Conservation (phyloP, 192 early-diverging fungal species). For the Linnemannia schmuckeri region DNA sequence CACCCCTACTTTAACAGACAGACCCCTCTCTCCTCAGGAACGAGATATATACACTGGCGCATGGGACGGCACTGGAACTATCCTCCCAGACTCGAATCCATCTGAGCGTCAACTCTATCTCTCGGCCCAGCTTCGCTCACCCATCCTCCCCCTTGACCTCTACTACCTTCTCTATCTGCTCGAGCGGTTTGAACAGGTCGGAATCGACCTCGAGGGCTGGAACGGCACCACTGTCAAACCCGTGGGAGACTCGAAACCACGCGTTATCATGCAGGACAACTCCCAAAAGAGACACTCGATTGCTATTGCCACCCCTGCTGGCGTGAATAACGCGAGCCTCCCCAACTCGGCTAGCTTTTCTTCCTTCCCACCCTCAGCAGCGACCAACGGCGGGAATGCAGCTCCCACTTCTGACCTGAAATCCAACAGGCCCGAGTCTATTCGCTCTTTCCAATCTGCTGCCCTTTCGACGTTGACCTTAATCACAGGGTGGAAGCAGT, state of each 20-base stretch:
- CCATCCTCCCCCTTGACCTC: constrained; percentile 49
- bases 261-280: constrained; percentile 20
- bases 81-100: constrained; percentile 27
- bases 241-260: constrained; percentile 36
- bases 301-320: neutral
- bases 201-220: constrained; percentile 51
- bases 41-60: constrained; percentile 19
- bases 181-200: constrained; percentile 48
- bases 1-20: neutral
- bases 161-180: constrained; percentile 56
- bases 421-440: constrained; percentile 37
- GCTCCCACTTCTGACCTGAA: neutral
- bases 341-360: constrained; percentile 13
- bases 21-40: neutral
- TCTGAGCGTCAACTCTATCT: constrained; percentile 31
- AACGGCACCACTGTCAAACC: constrained; percentile 21
- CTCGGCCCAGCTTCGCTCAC: constrained; percentile 32
- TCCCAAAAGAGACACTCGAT: constrained; percentile 4
- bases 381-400: neutral
- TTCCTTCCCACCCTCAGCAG: constrained; percentile 21
- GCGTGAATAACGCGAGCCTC: neutral
- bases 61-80: constrained; percentile 38
- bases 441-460: constrained; percentile 55
- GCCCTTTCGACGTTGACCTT: constrained; percentile 59
- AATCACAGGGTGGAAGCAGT: constrained; percentile 61